Evolutionary conservation across 1,284 basidiomycete species (phyloP), one percentile per base, ranked within the genome.

Genomic region (Rhodotorula sp.): DNA sequence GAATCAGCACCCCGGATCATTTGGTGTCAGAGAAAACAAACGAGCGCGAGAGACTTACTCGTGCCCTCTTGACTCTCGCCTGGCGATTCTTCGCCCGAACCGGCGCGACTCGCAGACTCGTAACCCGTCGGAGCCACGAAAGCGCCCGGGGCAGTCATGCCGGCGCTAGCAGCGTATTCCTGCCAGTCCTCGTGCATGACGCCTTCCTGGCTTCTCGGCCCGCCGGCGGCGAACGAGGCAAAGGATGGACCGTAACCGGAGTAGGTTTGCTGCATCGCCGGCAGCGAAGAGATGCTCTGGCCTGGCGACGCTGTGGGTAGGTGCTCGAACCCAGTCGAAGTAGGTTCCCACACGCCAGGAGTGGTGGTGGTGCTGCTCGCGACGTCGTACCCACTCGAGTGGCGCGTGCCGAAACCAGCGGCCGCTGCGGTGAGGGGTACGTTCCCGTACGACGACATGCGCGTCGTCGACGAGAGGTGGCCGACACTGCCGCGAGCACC

Each of bases 121-220:
- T 51, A 51, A 6, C 48, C 49, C 26, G 46, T 31, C 26, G 23
- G 14, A 43, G 39, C 39, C 29, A 29, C 43, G 47, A 54, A 64
- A 12, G 47, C 46, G 5, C 52, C 48, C 16, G 68, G 59, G 1
- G 64, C 59, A 2, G 52, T 34, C 3, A 20, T 48, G 3, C 69
- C 65, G 0, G 7, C n/a, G 0, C 34, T 51, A 8, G 60, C 26
- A 43, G 66, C 67, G n/a, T 72, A 72, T 34, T 68, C 67, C 10
- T 64, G 67, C 67, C 70, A 72, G 47, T 72, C 46, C 18, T 66
- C 70, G 23, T 68, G 60, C 56, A 68, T 26, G 18, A 61, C 34
- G 6, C 70, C 70, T 43, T 72, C 70, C 39, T 72, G 64, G 31
- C 67, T 72, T 51, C 61, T 51, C 48, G 70, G 64, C 15, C 43